Evolutionary conservation across 495 filamentous ascomycete genomes (phyloP).

Genomic region (Lophiostoma macrostomum): DNA sequence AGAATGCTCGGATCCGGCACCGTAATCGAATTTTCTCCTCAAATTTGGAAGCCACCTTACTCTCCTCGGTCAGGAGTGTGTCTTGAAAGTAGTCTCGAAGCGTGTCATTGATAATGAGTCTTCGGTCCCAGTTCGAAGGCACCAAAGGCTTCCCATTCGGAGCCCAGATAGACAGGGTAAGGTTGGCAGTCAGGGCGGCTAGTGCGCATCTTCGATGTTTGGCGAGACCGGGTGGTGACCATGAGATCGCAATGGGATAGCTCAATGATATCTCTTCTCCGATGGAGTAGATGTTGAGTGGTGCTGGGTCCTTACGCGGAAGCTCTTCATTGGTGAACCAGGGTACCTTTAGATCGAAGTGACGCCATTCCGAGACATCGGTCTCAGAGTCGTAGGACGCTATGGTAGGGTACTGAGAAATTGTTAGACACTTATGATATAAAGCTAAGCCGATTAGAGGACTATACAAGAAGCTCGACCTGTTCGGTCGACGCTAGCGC

Average conservation of each 20-base stretch:
- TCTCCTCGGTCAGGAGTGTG: conserved; percentile 1
- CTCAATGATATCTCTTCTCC: conserved; percentile 62
- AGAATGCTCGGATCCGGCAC: conserved; percentile 35
- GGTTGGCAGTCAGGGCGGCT: conserved; percentile 59
- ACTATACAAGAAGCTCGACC: conserved; percentile 53
- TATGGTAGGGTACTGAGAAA: conserved; percentile 38
- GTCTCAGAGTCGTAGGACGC: not conserved
- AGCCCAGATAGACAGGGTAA: conserved; percentile 38
- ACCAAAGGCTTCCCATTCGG: conserved; percentile 24
- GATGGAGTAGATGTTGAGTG: conserved; percentile 54
- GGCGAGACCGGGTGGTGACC: conserved; percentile 61
- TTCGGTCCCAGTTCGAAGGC: conserved; percentile 35
- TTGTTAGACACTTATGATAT: conserved; percentile 6
- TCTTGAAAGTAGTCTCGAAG: conserved; percentile 24
- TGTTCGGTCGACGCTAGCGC: conserved; percentile 58
- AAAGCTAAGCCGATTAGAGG: not conserved
- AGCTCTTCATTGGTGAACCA: conserved; percentile 55
- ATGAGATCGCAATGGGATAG: conserved; percentile 51
- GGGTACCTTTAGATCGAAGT: conserved; percentile 46
- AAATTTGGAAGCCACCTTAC: not conserved
- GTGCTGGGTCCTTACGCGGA: conserved; percentile 46
- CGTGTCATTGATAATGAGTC: conserved; percentile 37
- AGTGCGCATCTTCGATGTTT: conserved; percentile 57
- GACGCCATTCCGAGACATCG: conserved; percentile 30
- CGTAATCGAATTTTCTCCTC: conserved; percentile 19